Evolutionary conservation across 805 yeast genomes (phyloP).

Genomic region (Teunomyces aglyptinius): DNA sequence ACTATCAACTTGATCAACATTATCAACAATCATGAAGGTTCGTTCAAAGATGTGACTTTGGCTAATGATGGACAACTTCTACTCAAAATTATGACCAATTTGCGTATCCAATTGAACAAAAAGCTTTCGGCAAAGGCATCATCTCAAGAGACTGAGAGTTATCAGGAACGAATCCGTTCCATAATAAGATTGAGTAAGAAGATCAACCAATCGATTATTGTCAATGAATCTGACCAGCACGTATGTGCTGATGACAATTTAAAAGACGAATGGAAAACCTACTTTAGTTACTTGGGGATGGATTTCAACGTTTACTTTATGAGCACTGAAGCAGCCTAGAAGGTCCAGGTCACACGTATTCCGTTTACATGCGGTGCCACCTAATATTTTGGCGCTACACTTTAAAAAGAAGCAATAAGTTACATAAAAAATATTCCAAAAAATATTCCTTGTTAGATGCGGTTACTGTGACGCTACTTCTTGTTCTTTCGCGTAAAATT

Average conservation of each 20-base stretch:
- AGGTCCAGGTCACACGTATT: neutral
- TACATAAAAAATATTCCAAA: neutral
- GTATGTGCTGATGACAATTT: neutral
- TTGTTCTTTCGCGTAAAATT: neutral
- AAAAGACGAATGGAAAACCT: constrained; percentile 2
- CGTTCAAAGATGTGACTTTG: constrained; percentile 16
- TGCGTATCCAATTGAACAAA: constrained; percentile 36
- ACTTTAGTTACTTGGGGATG: neutral
- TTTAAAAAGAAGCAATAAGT: neutral
- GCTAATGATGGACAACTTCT: constrained; percentile 12
- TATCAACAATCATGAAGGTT: constrained; percentile 33
- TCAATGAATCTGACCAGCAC: constrained; percentile 4
- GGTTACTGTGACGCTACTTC: constrained; percentile 1
- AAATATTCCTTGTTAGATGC: neutral
- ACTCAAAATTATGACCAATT: constrained; percentile 36
- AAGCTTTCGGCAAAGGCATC: constrained; percentile 60
- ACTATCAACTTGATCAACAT: constrained; percentile 39
- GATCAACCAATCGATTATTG: constrained; percentile 12
- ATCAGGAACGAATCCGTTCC: constrained; percentile 44
- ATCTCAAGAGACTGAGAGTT: constrained; percentile 63
- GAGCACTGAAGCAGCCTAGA: constrained; percentile 4
- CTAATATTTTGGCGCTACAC: neutral
- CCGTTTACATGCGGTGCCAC: neutral
- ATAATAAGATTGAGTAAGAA: constrained; percentile 28
- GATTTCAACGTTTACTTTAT: constrained; percentile 3